Percentiles rank a stretch among this genome's conserved stretches.
Evolutionary conservation across 441 rosid species (phyloP).

Genomic region (Populus trichocarpa): DNA sequence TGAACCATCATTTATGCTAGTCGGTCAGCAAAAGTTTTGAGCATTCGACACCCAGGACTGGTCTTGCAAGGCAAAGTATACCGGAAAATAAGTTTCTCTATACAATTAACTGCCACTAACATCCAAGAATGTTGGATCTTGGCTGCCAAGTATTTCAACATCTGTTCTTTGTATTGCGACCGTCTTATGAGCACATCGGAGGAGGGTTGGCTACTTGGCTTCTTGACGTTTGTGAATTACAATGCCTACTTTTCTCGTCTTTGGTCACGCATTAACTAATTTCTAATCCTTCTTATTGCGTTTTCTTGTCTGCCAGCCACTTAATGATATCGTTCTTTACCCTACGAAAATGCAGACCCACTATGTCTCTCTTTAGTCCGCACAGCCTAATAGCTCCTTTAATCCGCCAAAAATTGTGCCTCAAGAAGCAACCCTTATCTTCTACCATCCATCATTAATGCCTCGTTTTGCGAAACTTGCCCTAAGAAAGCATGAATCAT

Average conservation of each 20-base stretch:
- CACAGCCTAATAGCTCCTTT: background rate
- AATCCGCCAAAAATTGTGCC: background rate
- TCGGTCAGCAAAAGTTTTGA: background rate
- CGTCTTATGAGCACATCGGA: background rate
- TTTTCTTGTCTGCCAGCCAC: slow-evolving; percentile 3
- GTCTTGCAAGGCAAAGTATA: background rate
- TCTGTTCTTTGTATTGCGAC: background rate
- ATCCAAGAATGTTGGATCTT: background rate
- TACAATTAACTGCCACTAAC: background rate
- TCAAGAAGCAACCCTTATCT: background rate
- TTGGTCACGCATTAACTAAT: background rate
- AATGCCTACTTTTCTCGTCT: background rate
- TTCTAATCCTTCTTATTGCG: background rate
- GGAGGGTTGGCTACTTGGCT: background rate
- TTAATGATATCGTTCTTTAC: background rate
- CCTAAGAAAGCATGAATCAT: background rate
- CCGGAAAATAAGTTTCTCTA: background rate
- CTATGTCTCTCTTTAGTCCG: background rate
- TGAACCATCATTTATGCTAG: background rate
- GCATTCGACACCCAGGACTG: background rate
- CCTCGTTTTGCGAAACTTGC: background rate
- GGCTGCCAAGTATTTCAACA: background rate
- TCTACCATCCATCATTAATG: background rate
- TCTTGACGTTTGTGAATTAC: background rate
- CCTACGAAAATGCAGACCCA: background rate